Base-by-base conservation (phyloP, 176 grass and related monocot species). In the Musa itinerans region DNA sequence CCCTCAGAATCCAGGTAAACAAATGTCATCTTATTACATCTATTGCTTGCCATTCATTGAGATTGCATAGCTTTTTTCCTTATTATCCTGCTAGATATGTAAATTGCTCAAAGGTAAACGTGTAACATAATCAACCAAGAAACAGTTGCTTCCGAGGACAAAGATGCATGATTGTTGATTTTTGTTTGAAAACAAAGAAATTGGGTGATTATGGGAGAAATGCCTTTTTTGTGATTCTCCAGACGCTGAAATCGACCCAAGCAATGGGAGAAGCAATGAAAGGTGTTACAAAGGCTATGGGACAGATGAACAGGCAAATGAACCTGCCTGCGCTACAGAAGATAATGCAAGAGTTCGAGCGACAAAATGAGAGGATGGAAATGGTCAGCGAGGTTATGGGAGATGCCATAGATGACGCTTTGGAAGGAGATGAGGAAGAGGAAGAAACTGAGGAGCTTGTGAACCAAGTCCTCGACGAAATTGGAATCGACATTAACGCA, bases 391-490 rank as follows among this genome's bases (percentile, higher is more conserved):
- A 91, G 5, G 75, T 86, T 26, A 95, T 95, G 85, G 83, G 83
- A 15, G 92, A 91, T 29, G 85, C 92, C 53, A 86, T 95, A 11
- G 92, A 90, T 21, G 92, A 96, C 2, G 88, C 87, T 3, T 63
- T 95, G 79, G 92, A 96, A 62, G 92, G 92, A 12, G 85, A 90
- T 0, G 88, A 90, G 72, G 92, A 96, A 56, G 92, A 96, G 56
- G 92, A 91, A 58, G 92, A 91, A 83, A 91, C 92, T 50, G 92
- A 91, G 69, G 88, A 91, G n/a, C 81, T 96, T 0, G 85, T 88
- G 5, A 96, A 3, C 83, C 92, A 96, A 25, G 92, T 96, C 71
- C 87, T 95, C 5, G 92, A 95, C 1, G 92, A 95, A 78, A 95
- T 95, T 12, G 92, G 92, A 57, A 85, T 96, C 0, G 83, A 96